phyloP scores from a whole-genome alignment of 148 eudicot species.

The Rhododendron kiyosumense region DNA sequence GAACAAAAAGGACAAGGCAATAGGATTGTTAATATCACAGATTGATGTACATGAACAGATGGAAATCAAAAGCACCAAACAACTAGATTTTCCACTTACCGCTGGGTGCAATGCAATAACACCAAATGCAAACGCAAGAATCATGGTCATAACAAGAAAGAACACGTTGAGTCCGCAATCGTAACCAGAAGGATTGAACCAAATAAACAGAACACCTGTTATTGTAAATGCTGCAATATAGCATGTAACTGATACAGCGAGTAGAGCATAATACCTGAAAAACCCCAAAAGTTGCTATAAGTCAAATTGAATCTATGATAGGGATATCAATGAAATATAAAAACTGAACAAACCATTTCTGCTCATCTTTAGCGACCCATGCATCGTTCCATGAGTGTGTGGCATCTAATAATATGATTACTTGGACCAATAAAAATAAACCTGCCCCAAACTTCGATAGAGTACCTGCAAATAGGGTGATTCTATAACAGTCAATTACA shows the following conservation, averaged over 20 bases:
- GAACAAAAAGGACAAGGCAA: not conserved
- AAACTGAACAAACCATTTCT: slow-evolving; percentile 58
- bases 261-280: slow-evolving; percentile 88
- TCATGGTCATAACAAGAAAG: slow-evolving; percentile 87
- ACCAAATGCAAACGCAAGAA: slow-evolving; percentile 74
- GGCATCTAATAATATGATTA: slow-evolving; percentile 80
- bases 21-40: not conserved
- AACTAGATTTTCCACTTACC: slow-evolving; percentile 36
- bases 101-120: slow-evolving; percentile 82
- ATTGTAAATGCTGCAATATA: slow-evolving; percentile 71
- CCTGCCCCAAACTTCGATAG: slow-evolving; percentile 96
- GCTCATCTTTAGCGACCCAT: slow-evolving; percentile 98
- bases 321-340: slow-evolving; percentile 3
- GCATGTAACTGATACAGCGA: slow-evolving; percentile 69
- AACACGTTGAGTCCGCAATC: slow-evolving; percentile 92
- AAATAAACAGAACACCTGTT: slow-evolving; percentile 77
- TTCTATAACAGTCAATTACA: not conserved
- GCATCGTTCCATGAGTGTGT: slow-evolving; percentile 96
- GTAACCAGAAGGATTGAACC: slow-evolving; percentile 95
- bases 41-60: not conserved
- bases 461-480: slow-evolving; percentile 41
- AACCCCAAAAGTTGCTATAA: slow-evolving; percentile 10
- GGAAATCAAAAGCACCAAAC: not conserved
- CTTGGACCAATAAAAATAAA: slow-evolving; percentile 89
- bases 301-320: not conserved